Evolutionary conservation across 2,329 filamentous ascomycete genomes (phyloP), one percentile per base, ranked within the genome.

Genomic region (Colletotrichum liriopes): DNA sequence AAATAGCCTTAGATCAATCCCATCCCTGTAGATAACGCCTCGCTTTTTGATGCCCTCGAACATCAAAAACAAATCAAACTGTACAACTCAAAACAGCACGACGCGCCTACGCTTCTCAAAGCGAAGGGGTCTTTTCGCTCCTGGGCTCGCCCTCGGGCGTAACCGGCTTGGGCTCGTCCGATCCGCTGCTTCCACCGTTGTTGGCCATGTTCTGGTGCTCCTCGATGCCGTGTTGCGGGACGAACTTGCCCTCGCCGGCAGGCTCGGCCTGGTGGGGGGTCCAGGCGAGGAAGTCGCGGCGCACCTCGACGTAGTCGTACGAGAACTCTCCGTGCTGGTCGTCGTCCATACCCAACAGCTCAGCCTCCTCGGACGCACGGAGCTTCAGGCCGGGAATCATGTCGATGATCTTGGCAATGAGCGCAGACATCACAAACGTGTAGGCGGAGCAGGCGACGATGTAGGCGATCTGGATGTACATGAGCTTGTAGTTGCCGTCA

Each of bases 311-410:
- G 81, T 96, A 96, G 82, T 96, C 94, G 86, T 96, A 96, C 16
- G 93, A 94, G 80, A 96, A 96, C 83, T 96, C 94, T 82, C 94
- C 94, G 77, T 96, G 93, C 84, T 96, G 94, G 83, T 96, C 93
- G 80, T 96, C 94, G 79, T 96, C 94, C 93, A 96, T 95, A 76
- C 94, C 94, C 68, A 96, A 90, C 16, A 96, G 90, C 83, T 96
- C 94, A 32, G 94, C 94, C 82, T 95, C 92, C 78, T 95, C 93
- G 35, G 90, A 92, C 11, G 93, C 93, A 70, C 94, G 93, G 56
- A 96, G 92, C 81, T 94, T 90, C 26, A 96, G 89, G 58, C 93
- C 93, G 35, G 94, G 94, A 29, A 95, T 87, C 74, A 91, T 81
- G 84, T 96, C 92, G 84, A 96, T 93, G 78, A 84, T 79, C 83